These are phyloP conservation scores for Telfairia occidentalis DNA, from an alignment of 331 rosid species.

Conservation along the genomic window DNA sequence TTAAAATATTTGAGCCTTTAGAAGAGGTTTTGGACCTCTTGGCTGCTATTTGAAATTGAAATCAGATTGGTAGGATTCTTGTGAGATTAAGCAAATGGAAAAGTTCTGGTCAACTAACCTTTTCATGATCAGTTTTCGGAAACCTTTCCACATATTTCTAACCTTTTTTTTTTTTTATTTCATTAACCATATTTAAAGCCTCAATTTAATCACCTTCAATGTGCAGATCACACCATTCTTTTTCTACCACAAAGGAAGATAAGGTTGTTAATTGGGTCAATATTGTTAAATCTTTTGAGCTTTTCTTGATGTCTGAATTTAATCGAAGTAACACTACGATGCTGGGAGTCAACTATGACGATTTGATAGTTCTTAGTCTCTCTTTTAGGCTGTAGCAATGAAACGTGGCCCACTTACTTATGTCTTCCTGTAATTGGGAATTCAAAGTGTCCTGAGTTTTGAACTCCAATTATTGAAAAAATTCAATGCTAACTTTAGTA, in stretches of 20 bases:
- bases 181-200: no score
- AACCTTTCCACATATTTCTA: no score
- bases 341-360: not conserved
- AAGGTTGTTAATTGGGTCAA: not conserved
- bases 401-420: not conserved
- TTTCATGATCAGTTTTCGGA: no score
- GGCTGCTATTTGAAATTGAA: no score
- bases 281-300: not conserved
- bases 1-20: not conserved
- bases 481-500: not conserved
- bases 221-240: not conserved
- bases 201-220: no score
- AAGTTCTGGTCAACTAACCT: no score
- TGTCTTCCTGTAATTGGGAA: not conserved
- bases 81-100: no score
- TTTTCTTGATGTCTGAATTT: not conserved
- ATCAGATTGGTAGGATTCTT: no score
- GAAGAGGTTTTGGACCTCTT: no score
- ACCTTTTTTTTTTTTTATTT: no score
- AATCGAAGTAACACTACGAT: not conserved
- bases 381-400: not conserved
- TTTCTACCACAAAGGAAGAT: not conserved
- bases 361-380: not conserved
- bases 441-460: not conserved
- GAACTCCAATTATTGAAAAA: not conserved